Percentiles rank a stretch among this genome's conserved stretches.
Evolutionary conservation across 2,329 filamentous ascomycete genomes (phyloP).

Genomic region (Madurella fahalii): DNA sequence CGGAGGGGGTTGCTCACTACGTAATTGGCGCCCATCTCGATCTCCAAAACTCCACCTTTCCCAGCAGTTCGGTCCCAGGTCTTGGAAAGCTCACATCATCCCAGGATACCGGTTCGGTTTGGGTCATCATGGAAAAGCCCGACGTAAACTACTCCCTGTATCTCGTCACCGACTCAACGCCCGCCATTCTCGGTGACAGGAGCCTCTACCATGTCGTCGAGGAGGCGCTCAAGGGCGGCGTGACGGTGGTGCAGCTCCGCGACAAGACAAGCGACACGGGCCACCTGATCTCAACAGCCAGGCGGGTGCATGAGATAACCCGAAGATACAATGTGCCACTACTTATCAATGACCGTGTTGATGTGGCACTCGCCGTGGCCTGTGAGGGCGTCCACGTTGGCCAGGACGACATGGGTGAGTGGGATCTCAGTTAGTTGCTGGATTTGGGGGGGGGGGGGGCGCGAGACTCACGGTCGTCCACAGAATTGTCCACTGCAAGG

Average conservation of each 20-base stretch:
- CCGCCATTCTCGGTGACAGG: slow-evolving; percentile 68
- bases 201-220: slow-evolving; percentile 71
- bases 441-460: neutral
- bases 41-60: neutral
- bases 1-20: too few relatives aligned
- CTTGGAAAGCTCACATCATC: neutral
- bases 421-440: neutral
- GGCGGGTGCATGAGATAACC: slow-evolving; percentile 67
- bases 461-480: neutral
- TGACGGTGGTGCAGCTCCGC: slow-evolving; percentile 82
- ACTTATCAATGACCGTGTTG: slow-evolving; percentile 88
- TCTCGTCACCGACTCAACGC: slow-evolving; percentile 90
- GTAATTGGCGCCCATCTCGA: neutral
- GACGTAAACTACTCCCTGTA: slow-evolving; percentile 75
- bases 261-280: slow-evolving; percentile 80
- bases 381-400: slow-evolving; percentile 93
- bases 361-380: slow-evolving; percentile 78
- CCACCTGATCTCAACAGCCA: slow-evolving; percentile 65
- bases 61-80: neutral
- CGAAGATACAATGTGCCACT: slow-evolving; percentile 67
- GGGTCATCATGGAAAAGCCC: slow-evolving; percentile 11
- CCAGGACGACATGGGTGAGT: slow-evolving; percentile 82
- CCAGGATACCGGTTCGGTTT: neutral
- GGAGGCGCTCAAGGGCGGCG: slow-evolving; percentile 71
- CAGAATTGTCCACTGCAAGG: slow-evolving; percentile 62